Percentiles rank a stretch among this genome's conserved stretches.
Conservation (phyloP, 768 basidiomycete genomes). For the Guyanaporus albipodus region DNA sequence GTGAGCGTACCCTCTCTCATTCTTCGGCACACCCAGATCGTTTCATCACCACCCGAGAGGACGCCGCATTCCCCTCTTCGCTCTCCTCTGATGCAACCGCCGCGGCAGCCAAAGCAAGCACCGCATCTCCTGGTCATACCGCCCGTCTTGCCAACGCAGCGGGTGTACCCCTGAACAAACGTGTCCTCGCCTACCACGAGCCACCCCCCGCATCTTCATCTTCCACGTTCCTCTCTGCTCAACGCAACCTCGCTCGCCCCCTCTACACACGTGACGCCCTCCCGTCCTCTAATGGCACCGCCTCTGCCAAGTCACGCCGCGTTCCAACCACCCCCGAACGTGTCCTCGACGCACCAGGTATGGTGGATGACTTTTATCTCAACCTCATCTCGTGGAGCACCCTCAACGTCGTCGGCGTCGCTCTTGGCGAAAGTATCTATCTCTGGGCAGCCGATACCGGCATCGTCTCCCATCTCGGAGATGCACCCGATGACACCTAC, state of each 20-base stretch:
- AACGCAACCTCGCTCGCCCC: slow-evolving; percentile 73
- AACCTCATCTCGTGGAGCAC: slow-evolving; percentile 90
- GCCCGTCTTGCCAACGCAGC: slow-evolving; percentile 73
- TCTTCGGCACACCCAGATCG: slow-evolving; percentile 54
- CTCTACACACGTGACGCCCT: slow-evolving; percentile 67
- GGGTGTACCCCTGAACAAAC: slow-evolving; percentile 71
- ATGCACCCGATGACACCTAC: slow-evolving; percentile 71
- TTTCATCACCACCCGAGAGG: slow-evolving; percentile 64
- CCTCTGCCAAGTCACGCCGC: slow-evolving; percentile 69
- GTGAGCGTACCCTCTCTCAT: slow-evolving; percentile 34
- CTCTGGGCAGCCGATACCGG: slow-evolving; percentile 94
- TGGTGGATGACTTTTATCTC: slow-evolving; percentile 95
- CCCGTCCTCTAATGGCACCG: slow-evolving; percentile 57
- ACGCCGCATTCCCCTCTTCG: slow-evolving; percentile 54
- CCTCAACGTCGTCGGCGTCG: slow-evolving; percentile 86
- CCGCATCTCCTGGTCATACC: slow-evolving; percentile 71
- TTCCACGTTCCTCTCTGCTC: slow-evolving; percentile 69
- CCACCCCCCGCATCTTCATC: slow-evolving; percentile 76
- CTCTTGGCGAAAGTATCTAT: slow-evolving; percentile 81
- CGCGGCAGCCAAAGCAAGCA: slow-evolving; percentile 31
- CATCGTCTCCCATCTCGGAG: slow-evolving; percentile 70
- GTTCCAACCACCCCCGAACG: slow-evolving; percentile 86
- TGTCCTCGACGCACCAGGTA: slow-evolving; percentile 93
- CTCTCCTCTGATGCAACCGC: slow-evolving; percentile 57
- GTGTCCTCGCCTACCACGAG: slow-evolving; percentile 87